Conservation (phyloP, 768 basidiomycete species). For the Calocybe gangraenosa region DNA sequence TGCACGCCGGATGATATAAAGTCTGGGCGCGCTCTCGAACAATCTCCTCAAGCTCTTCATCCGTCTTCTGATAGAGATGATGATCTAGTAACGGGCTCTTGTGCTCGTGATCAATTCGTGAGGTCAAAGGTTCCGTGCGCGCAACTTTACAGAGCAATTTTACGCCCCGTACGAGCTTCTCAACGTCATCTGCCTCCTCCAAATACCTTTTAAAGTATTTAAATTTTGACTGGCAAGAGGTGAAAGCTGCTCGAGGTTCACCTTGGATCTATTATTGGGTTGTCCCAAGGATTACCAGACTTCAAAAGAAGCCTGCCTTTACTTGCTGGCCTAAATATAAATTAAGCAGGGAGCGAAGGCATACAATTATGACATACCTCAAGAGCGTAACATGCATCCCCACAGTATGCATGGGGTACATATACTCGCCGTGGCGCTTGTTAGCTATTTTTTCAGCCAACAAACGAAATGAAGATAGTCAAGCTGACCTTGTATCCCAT, state of each 20-base stretch:
- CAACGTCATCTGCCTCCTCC: constrained; percentile 34
- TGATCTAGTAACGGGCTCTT: constrained; percentile 36
- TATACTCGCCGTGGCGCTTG: constrained; percentile 31
- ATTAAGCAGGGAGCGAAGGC: background rate
- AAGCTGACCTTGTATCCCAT: constrained; percentile 35
- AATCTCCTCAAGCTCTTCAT: constrained; percentile 37
- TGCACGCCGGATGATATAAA: constrained; percentile 44
- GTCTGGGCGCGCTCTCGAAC: constrained; percentile 40
- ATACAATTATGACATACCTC: constrained; percentile 23
- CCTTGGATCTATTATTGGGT: constrained; percentile 43
- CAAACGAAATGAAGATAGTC: background rate
- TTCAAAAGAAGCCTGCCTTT: constrained; percentile 34
- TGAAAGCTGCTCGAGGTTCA: constrained; percentile 16
- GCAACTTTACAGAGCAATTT: constrained; percentile 35
- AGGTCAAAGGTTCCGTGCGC: constrained; percentile 34
- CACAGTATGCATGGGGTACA: constrained; percentile 34
- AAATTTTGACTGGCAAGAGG: background rate
- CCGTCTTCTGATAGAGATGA: constrained; percentile 28
- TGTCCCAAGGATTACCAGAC: constrained; percentile 37
- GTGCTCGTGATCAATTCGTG: constrained; percentile 30
- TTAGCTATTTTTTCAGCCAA: background rate
- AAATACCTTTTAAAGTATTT: constrained; percentile 31
- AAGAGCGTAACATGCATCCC: constrained; percentile 39
- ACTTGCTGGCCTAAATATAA: constrained; percentile 34
- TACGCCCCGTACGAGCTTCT: constrained; percentile 39